phyloP scores from a whole-genome alignment of 352 stramenopile genomes.

The Pythium phragmitis region DNA sequence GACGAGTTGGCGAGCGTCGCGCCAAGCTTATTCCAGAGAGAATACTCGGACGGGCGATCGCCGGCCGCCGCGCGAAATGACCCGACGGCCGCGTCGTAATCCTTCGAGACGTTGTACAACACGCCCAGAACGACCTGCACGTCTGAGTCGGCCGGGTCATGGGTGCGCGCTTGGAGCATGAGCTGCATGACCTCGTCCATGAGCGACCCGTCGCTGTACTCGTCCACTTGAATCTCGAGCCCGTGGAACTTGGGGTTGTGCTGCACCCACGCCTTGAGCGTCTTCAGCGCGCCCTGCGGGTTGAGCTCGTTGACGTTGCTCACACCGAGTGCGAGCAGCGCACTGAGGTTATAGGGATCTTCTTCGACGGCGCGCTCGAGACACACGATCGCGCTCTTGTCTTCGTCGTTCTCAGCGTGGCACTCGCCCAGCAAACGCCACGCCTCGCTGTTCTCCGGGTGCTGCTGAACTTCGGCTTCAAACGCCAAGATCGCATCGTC shows the following conservation, averaged over 20 bases:
- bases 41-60: conserved; percentile 91
- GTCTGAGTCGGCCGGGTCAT: conserved; percentile 75
- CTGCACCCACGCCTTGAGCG: conserved; percentile 95
- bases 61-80: conserved; percentile 88
- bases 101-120: conserved; percentile 96
- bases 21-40: conserved; percentile 98
- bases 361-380: conserved; percentile 92
- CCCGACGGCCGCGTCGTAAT: conserved; percentile 92
- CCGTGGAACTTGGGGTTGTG: conserved; percentile 97
- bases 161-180: conserved; percentile 89
- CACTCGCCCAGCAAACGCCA: conserved; percentile 94
- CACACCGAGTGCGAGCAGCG: conserved; percentile 91
- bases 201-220: conserved; percentile 87
- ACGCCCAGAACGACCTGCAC: conserved; percentile 94
- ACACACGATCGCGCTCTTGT: conserved; percentile 95
- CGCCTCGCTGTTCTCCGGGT: conserved; percentile 92
- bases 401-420: conserved; percentile 96
- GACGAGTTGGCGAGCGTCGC: conserved; percentile 96
- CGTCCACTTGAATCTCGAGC: conserved; percentile 85
- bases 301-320: conserved; percentile 98
- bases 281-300: conserved; percentile 90
- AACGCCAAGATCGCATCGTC: conserved; percentile 93
- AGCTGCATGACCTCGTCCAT: conserved; percentile 95
- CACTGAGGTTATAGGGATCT: conserved; percentile 94
- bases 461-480: conserved; percentile 93